Percentiles rank a stretch among this genome's conserved stretches.
phyloP scores from a whole-genome alignment of 2,329 filamentous ascomycete genomes.

The Neofusicoccum umdonicola region DNA sequence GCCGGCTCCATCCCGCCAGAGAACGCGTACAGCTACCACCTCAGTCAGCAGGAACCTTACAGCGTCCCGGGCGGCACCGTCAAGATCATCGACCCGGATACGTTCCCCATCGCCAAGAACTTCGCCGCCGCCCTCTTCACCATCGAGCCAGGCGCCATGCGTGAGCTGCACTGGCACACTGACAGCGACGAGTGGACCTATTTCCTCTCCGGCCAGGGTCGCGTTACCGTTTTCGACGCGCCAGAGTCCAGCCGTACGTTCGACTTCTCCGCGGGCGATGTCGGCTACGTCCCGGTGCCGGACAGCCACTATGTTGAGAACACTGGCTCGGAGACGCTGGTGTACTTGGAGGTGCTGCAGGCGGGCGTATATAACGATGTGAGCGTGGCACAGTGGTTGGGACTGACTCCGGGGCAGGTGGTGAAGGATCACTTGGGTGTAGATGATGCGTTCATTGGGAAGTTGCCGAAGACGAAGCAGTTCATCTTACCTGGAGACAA shows the following conservation, averaged over 20 bases:
- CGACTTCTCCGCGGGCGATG: constrained; percentile 59
- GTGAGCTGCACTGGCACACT: no score
- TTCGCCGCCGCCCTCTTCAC: no score
- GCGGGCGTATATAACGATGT: constrained; percentile 50
- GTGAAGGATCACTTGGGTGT: constrained; percentile 34
- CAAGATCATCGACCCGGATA: no score
- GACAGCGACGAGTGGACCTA: no score
- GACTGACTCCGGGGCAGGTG: constrained; percentile 45
- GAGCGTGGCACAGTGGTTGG: constrained; percentile 60
- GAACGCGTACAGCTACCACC: no score
- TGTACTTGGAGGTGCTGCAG: no score
- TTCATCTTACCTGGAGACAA: constrained; percentile 39
- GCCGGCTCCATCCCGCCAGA: no score
- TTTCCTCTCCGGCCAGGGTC: constrained; percentile 46
- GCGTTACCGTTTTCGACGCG: constrained; percentile 57
- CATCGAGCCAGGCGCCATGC: no score
- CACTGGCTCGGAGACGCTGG: constrained; percentile 36
- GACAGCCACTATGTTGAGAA: constrained; percentile 62
- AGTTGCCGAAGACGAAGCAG: constrained; percentile 28
- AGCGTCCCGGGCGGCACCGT: no score
- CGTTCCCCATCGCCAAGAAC: no score
- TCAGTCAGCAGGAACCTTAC: no score
- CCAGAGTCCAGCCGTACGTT: constrained; percentile 54
- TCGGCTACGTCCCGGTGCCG: constrained; percentile 57
- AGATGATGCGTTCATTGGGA: constrained; percentile 26